Evolutionary conservation across 2,329 filamentous ascomycete species (phyloP).

Genomic region (Nemania sp.): DNA sequence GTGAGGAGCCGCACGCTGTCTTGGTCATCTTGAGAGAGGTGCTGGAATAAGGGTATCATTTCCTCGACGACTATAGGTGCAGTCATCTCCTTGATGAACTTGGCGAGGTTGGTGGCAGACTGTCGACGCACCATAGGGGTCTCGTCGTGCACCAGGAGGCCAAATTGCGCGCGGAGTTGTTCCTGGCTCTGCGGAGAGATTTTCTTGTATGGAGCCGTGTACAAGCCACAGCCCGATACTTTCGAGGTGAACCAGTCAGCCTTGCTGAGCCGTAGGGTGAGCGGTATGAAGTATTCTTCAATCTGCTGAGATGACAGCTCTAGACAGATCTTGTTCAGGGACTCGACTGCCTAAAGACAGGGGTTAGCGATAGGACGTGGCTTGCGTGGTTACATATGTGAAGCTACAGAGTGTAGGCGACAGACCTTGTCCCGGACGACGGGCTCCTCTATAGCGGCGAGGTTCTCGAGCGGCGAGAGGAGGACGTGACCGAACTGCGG

Average conservation of each 20-base stretch:
- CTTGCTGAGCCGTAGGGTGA: conserved; percentile 94
- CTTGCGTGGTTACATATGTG: conserved; percentile 14
- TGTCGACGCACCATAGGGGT: conserved; percentile 98
- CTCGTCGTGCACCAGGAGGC: conserved; percentile 92
- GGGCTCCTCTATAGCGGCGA: conserved; percentile 97
- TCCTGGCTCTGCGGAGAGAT: conserved; percentile 87
- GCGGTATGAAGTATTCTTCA: conserved; percentile 95
- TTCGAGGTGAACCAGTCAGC: conserved; percentile 99
- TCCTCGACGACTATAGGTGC: conserved; percentile 90
- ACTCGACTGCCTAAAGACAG: conserved; percentile 88
- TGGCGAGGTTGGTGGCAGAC: conserved; percentile 92
- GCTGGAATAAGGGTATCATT: conserved; percentile 99
- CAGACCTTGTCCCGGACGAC: conserved; percentile 94
- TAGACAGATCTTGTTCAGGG: conserved; percentile 97
- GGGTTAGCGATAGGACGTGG: conserved; percentile 15
- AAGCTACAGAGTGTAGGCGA: conserved; percentile 31
- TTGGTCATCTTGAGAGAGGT: conserved; percentile 94
- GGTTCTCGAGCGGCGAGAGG: conserved; percentile 93
- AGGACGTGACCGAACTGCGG: conserved; percentile 94
- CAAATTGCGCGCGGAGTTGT: conserved; percentile 87
- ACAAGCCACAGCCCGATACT: conserved; percentile 95
- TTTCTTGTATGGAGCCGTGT: conserved; percentile 90
- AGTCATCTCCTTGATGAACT: conserved; percentile 97
- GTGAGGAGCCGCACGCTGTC: conserved; percentile 95
- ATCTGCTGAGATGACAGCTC: conserved; percentile 89